Base-by-base conservation (phyloP, 1,284 basidiomycete genomes). In the Phylloboletellus chloephorus region DNA sequence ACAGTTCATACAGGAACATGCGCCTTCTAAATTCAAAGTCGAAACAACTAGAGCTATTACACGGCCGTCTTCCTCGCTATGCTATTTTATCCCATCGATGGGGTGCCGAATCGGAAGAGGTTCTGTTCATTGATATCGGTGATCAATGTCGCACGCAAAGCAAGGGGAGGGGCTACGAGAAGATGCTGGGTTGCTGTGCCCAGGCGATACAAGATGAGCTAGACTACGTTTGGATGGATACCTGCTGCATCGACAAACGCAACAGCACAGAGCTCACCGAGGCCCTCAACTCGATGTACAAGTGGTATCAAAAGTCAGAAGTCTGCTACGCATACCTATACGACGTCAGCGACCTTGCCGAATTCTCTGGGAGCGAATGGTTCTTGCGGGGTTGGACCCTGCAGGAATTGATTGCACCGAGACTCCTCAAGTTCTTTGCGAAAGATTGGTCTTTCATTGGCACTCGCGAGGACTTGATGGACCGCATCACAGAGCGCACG, bases 11-110 rank as follows among this genome's bases (percentile, higher is more conserved):
- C 25, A 59, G 47, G 28, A 37, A 3, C n/a, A 63, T 58, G 60
- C 57, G 47, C 25, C 54, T 63, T 43, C 52, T 63, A 28, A 82
- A 88, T 75, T 36, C 54, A 26, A 25, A 1, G 13, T 52, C 46
- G 12, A 36, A 5, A 28, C 44, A 49, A 19, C 31, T 58, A 23
- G 57, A 57, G 10, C 9, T 52, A 22, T 37, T 56, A 13, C 41
- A 44, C 11, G 5, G 2, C 11, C 23, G 11, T 12, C 37, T 26
- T 12, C 15, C 39, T 13, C 30, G 1, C n/a, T 54, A 63, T 52
- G 38, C 51, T 49, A 47, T 67, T 42, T 32, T 51, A 53, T 54
- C 48, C 10, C 57, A 52, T 20, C 45, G 46, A 33, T 53, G 48
- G 48, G 46, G 57, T 1, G 30, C 40, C 10, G 42, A 46, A 17